phyloP scores from a whole-genome alignment of 2,329 filamentous ascomycete genomes.

The Fusarium sp. region DNA sequence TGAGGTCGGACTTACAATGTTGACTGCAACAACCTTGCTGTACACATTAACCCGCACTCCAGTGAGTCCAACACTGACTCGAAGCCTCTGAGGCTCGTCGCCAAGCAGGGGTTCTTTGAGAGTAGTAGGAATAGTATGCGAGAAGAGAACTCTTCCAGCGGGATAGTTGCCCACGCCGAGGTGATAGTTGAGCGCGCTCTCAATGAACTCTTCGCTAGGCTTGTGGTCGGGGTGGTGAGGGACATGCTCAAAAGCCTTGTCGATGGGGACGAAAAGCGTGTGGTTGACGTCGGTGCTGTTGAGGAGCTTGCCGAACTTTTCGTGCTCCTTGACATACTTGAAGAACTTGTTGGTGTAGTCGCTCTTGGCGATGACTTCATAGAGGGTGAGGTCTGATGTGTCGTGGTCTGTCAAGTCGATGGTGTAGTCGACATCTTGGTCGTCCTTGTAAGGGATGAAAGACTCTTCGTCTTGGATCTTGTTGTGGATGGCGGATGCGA shows the following conservation, averaged over 20 bases:
- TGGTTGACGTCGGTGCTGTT: constrained; percentile 80
- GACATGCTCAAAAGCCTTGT: constrained; percentile 77
- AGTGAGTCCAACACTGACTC: constrained; percentile 69
- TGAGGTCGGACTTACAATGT: constrained; percentile 67
- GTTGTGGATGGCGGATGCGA: constrained; percentile 23
- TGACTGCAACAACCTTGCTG: constrained; percentile 73
- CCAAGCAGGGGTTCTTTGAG: constrained; percentile 70
- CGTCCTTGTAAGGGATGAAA: background rate
- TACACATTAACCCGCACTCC: constrained; percentile 83
- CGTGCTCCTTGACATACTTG: constrained; percentile 77
- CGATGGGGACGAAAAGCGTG: constrained; percentile 83
- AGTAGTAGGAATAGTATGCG: constrained; percentile 79
- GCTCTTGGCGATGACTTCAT: constrained; percentile 79
- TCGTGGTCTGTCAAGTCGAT: constrained; percentile 38
- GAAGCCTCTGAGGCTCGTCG: constrained; percentile 76
- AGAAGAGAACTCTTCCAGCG: constrained; percentile 71
- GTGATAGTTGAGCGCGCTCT: constrained; percentile 79
- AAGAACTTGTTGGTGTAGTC: constrained; percentile 83
- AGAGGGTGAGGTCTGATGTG: constrained; percentile 77
- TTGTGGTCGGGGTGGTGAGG: constrained; percentile 61
- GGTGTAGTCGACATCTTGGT: background rate
- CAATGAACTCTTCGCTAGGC: constrained; percentile 75
- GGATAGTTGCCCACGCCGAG: constrained; percentile 75
- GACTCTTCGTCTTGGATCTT: constrained; percentile 21
- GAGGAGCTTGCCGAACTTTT: constrained; percentile 76